Evolutionary conservation across 148 eudicot genomes (phyloP), one percentile per base, ranked within the genome.

Genomic region (Rheum nobile): DNA sequence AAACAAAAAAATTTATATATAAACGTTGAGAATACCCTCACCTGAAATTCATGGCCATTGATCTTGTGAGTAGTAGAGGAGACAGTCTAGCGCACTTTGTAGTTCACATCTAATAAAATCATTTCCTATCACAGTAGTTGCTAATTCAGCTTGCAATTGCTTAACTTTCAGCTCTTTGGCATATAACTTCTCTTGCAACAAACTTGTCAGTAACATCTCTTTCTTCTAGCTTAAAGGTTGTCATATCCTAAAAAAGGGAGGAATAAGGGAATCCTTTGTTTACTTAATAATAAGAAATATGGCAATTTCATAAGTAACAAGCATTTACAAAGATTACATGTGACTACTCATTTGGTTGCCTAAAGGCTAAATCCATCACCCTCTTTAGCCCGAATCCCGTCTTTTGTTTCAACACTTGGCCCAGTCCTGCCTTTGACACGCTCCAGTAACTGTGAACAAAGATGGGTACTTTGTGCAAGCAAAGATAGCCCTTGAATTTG

Each of bases 31-130:
- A 61, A 61, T 29, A 29, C 37, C 34, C 70, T 65, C 71, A 91
- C 97, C 90, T 90, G 96, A 73, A 95, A 86, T 85, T 91, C 96
- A 70, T 87, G 87, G 34, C 87, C 91, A 83, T 95, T 91, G 89
- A 87, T 83, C 82, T 84, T 83, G 83, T 95, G 97, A 68, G 80
- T 91, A 77, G 78, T 77, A 65, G 93, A 86, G 63, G 97, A 91
- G 46, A 91, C 75, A 39, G 83, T 95, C 97, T 38, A 82, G 13
- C 16, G 91, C 87, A 78, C 87, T 88, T 81, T 95, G 93, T 65
- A 90, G 82, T 83, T 95, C 97, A 80, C 85, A 79, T 75, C 85
- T 86, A 81, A 95, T 93, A 55, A 88, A 75, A 65, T 87, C 97
- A 77, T 81, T 89, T 22, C 93, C 89, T 83, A 96, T 87, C 21